Conservation (phyloP, 2,329 filamentous ascomycete genomes). For the Arthroderma sp. region DNA sequence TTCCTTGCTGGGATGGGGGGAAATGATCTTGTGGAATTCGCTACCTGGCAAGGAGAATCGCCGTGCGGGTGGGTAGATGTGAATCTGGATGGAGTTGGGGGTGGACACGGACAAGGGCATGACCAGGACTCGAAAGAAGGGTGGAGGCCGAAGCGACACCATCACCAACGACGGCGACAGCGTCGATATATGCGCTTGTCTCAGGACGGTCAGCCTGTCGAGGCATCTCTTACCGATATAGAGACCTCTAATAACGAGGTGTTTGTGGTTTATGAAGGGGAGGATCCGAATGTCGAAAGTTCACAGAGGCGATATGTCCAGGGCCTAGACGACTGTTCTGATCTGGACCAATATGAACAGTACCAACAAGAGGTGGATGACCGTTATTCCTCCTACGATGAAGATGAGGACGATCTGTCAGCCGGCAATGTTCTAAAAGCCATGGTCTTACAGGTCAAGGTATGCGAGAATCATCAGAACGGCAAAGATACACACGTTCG, state of each 20-base stretch:
- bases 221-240: background rate
- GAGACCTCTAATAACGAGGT: background rate
- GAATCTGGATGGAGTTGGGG: slow-evolving; percentile 50
- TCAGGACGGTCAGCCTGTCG: background rate
- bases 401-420: slow-evolving; percentile 24
- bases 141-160: slow-evolving; percentile 8
- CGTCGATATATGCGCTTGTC: background rate
- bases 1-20: slow-evolving; percentile 82
- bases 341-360: background rate
- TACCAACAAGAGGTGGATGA: slow-evolving; percentile 10
- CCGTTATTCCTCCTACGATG: slow-evolving; percentile 10
- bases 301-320: background rate
- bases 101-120: slow-evolving; percentile 20
- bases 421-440: slow-evolving; percentile 67
- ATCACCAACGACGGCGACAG: background rate
- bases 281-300: background rate
- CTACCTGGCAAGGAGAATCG: slow-evolving; percentile 60
- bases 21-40: slow-evolving; percentile 83
- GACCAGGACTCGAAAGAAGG: slow-evolving; percentile 15
- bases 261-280: background rate
- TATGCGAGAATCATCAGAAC: slow-evolving; percentile 96
- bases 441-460: slow-evolving; percentile 78
- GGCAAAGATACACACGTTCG: slow-evolving; percentile 97
- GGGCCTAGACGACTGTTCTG: no score
- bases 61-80: slow-evolving; percentile 89